These are phyloP conservation scores for Epichloe elymi DNA, from an alignment of 2,329 filamentous ascomycete species.

Conservation along the genomic window DNA sequence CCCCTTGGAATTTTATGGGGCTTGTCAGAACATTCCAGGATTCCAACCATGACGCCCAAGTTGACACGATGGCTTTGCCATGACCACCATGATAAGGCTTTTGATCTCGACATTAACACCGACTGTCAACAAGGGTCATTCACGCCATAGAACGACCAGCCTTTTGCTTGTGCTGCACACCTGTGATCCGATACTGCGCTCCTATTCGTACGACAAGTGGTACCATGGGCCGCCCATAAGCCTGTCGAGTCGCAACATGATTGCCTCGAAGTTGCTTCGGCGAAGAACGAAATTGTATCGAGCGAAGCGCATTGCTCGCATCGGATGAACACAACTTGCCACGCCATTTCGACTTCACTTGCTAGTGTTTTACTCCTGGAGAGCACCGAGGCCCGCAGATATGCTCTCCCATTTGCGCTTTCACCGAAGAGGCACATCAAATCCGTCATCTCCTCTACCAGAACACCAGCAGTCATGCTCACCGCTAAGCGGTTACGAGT, in stretches of 20 bases:
- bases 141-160: not conserved
- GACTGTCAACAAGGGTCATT: not conserved
- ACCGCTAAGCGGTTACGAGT: constrained; percentile 24
- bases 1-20: not conserved
- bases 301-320: not conserved
- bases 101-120: not conserved
- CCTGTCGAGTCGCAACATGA: constrained; percentile 1
- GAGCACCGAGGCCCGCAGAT: not conserved
- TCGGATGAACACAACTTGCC: not conserved
- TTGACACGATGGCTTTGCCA: too few species aligned
- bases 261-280: not conserved
- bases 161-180: not conserved
- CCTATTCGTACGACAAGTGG: not conserved
- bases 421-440: constrained; percentile 43
- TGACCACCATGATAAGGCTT: not conserved
- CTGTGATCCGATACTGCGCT: not conserved
- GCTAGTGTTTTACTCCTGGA: not conserved
- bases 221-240: not conserved
- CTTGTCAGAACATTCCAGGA: not conserved
- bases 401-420: constrained; percentile 46
- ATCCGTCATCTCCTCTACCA: constrained; percentile 38
- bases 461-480: constrained; percentile 31
- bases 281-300: not conserved
- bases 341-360: not conserved
- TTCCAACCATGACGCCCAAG: not conserved